Base-by-base conservation (phyloP, 148 eudicot species). In the Simmondsia chinensis region DNA sequence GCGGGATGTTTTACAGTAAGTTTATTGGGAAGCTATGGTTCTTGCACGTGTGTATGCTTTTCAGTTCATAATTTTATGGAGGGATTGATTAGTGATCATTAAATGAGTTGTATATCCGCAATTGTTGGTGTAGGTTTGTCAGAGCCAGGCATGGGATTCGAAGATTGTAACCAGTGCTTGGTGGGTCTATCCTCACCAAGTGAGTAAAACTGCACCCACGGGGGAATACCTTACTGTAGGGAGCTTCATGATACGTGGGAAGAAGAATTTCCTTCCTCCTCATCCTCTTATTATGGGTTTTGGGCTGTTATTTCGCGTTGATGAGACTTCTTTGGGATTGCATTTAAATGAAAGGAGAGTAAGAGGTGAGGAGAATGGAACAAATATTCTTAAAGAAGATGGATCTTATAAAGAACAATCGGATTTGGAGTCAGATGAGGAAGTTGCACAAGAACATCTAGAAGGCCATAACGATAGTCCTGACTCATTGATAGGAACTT, bases 141-240 rank as follows among this genome's bases (percentile, higher is more conserved):
- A 79, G 48, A 91, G 97, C 69, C 77, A 85, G 65, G 97, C 97
- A 45, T 91, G 97, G 97, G 80, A 91, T 69, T 82, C 97, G 37
- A 91, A 91, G 74, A 91, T 91, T 54, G 95, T 91, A 17, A 91
- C 97, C 12, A 91, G 97, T 76, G 97, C 97, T 54, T 91, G 97
- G 97, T 91, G 97, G 97, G 97, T 91, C 42, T 91, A 85, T 48
- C 97, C 97, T 69, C 75, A 85, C 67, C 97, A 91, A 66, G 97
- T 91, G 48, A 82, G 88, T 48, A 91, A 91, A 72, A 82, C 97
- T 51, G 97, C 97, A 59, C 97, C 97, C 17, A 91, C 95, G 0
- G 95, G 97, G 33, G 97, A 91, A 62, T 91, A 91, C 73, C 94
- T 91, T 43, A 85, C 97, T 28, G 94, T 82, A 29, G 97, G 95